These are phyloP conservation scores for Myriosclerotinia scirpicola DNA, from an alignment of 2,329 filamentous ascomycete genomes.

Conservation along the genomic window DNA sequence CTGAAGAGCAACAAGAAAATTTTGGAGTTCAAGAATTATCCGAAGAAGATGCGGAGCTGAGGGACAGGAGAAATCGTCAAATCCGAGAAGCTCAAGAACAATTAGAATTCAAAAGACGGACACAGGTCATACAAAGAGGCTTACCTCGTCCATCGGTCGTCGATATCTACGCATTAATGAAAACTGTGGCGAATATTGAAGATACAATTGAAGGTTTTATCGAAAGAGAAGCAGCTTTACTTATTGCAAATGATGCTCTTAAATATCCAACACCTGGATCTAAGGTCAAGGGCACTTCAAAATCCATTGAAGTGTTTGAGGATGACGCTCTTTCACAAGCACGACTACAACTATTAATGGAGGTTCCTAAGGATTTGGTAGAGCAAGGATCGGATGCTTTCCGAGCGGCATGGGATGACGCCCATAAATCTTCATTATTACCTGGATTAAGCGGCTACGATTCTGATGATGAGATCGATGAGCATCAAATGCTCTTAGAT, in stretches of 20 bases:
- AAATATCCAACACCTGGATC: conserved; percentile 70
- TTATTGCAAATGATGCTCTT: conserved; percentile 80
- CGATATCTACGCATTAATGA: conserved; percentile 67
- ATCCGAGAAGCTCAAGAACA: conserved; percentile 66
- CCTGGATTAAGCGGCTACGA: conserved; percentile 80
- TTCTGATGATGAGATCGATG: conserved; percentile 63
- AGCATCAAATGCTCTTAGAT: conserved; percentile 43
- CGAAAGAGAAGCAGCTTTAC: conserved; percentile 71
- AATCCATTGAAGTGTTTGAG: conserved; percentile 61
- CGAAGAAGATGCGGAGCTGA: conserved; percentile 66
- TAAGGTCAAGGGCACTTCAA: conserved; percentile 62
- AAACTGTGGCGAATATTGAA: conserved; percentile 57
- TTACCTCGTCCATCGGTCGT: conserved; percentile 75
- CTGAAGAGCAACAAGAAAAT: conserved; percentile 73
- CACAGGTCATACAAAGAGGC: conserved; percentile 84
- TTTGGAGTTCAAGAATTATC: conserved; percentile 50
- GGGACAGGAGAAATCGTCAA: conserved; percentile 75
- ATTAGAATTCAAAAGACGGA: conserved; percentile 78
- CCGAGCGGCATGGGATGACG: conserved; percentile 53
- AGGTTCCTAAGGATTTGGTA: conserved; percentile 48
- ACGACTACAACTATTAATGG: conserved; percentile 63
- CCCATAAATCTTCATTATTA: conserved; percentile 58
- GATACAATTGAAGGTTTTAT: conserved; percentile 70
- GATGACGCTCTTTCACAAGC: conserved; percentile 74
- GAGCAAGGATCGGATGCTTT: conserved; percentile 55